These are phyloP conservation scores for Nigrospora oryzae DNA, from an alignment of 2,329 filamentous ascomycete genomes.

Conservation along the genomic window DNA sequence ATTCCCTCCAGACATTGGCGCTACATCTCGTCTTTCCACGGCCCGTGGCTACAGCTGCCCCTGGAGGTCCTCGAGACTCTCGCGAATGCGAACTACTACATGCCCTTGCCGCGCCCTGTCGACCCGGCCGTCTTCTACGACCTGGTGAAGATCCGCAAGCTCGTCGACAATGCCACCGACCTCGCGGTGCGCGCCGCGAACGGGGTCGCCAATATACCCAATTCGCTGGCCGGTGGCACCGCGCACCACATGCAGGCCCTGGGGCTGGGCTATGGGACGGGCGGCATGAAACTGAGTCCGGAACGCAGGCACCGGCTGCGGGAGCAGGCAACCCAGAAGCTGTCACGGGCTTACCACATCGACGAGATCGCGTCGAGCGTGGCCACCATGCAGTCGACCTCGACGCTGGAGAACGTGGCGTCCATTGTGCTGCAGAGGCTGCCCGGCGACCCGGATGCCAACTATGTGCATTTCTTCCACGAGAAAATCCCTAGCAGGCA, in stretches of 20 bases:
- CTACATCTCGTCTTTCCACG: constrained; percentile 77
- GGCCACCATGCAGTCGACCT: constrained; percentile 74
- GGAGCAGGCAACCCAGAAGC: constrained; percentile 70
- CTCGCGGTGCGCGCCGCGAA: constrained; percentile 71
- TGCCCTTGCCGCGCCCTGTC: constrained; percentile 66
- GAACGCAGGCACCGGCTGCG: constrained; percentile 73
- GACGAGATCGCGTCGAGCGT: constrained; percentile 81
- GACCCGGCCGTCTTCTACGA: constrained; percentile 79
- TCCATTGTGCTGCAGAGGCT: constrained; percentile 63
- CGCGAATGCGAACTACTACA: constrained; percentile 71
- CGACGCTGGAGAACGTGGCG: constrained; percentile 69
- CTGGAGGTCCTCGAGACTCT: constrained; percentile 71
- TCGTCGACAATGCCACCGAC: constrained; percentile 73
- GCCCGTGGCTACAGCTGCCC: constrained; percentile 74
- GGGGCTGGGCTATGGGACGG: constrained; percentile 50
- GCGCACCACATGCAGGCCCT: constrained; percentile 25
- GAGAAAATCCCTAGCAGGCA: constrained; percentile 76
- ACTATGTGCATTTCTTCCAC: constrained; percentile 89
- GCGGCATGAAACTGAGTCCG: constrained; percentile 59
- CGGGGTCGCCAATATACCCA: constrained; percentile 56
- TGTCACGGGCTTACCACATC: constrained; percentile 68
- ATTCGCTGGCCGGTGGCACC: constrained; percentile 33
- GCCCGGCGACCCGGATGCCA: constrained; percentile 61
- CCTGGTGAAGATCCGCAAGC: constrained; percentile 69
- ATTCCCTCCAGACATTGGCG: constrained; percentile 60